Conservation (phyloP, 2,329 filamentous ascomycete species). For the Alternaria atra region DNA sequence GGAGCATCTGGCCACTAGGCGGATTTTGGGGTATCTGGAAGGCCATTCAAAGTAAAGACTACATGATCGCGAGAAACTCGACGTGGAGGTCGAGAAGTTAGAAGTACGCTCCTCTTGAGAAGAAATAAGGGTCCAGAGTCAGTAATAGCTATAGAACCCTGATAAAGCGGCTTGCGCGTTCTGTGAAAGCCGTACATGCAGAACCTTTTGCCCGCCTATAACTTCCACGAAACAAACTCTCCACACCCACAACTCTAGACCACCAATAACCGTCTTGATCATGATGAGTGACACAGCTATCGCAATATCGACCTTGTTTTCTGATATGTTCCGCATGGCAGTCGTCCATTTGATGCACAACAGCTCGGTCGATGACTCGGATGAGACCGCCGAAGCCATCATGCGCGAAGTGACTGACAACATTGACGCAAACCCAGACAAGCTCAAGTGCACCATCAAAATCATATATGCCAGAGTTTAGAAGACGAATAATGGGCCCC, state of each 20-base stretch:
- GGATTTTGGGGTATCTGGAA: slow-evolving; percentile 52
- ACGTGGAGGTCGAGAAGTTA: slow-evolving; percentile 42
- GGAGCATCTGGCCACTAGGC: slow-evolving; percentile 48
- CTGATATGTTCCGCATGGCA: background rate
- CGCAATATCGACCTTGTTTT: background rate
- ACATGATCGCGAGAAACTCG: slow-evolving; percentile 44
- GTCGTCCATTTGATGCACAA: background rate
- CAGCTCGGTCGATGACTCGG: background rate
- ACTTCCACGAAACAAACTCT: background rate
- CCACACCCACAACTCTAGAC: background rate
- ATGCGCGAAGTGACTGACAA: background rate
- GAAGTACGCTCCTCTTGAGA: background rate
- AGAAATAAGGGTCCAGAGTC: background rate
- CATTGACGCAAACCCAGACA: background rate
- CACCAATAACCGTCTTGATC: background rate
- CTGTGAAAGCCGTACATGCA: background rate
- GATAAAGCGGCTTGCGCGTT: background rate
- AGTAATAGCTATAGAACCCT: background rate
- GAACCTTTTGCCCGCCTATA: background rate
- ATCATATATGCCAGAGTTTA: background rate
- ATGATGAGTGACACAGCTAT: background rate
- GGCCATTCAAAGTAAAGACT: slow-evolving; percentile 51
- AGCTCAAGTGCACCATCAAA: background rate
- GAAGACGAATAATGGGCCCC: background rate
- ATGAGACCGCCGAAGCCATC: background rate